Evolutionary conservation across 345 rosid genomes (phyloP).

Genomic region (Lenwebbia sp.): DNA sequence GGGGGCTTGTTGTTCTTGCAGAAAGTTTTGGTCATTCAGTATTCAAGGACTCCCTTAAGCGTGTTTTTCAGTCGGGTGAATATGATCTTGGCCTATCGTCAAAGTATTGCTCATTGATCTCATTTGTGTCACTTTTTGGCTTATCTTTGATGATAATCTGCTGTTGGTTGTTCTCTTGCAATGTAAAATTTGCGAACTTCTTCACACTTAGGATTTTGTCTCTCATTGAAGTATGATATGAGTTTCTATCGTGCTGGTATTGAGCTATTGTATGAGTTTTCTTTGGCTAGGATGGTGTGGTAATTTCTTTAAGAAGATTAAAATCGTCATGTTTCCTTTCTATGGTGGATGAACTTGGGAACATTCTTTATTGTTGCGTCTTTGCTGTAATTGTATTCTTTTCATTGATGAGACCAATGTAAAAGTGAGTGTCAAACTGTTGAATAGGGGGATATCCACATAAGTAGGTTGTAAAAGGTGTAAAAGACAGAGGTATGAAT

Average conservation of each 20-base stretch:
- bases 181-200: not conserved
- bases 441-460: not conserved
- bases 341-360: not conserved
- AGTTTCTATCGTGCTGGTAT: not conserved
- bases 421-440: not conserved
- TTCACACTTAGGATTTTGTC: not conserved
- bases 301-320: not conserved
- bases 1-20: slow-evolving; percentile 95
- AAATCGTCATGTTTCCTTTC: not conserved
- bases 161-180: not conserved
- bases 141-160: not conserved
- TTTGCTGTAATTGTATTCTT: not conserved
- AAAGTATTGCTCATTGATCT: slow-evolving; percentile 41
- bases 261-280: not conserved
- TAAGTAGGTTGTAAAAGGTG: not conserved
- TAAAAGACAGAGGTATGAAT: not conserved
- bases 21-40: slow-evolving; percentile 98
- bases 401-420: not conserved
- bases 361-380: not conserved
- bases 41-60: slow-evolving; percentile 77
- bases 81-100: slow-evolving; percentile 80
- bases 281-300: not conserved
- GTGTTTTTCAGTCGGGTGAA: slow-evolving; percentile 64
- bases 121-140: not conserved
- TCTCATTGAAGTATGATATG: not conserved